Base-by-base conservation (phyloP, 352 stramenopile species). In the Phytopythium litorale region DNA sequence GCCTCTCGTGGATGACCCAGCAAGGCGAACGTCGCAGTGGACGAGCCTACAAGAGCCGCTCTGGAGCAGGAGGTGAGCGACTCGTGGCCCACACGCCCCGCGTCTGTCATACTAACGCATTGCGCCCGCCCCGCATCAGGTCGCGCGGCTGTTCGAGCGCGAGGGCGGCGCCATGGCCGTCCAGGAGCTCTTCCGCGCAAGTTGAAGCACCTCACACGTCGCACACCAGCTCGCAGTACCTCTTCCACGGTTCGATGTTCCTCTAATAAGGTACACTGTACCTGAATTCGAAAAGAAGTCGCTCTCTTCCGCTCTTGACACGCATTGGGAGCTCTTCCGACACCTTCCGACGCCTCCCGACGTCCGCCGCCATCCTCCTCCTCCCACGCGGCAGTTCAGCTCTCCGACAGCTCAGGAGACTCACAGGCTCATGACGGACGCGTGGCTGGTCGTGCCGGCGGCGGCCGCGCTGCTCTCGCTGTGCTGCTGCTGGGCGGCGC, bases 401-500 rank as follows among this genome's bases (percentile, higher is more conserved):
- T 48, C 12, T 38, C 54, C 28, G 28, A 7, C 28, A 32, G 28
- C 5, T 4, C 28, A 32, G 28, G 28, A 32, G 28, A 32, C 28
- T 4, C 28, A 32, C 35, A 15, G 35, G 11, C 13, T 35, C n/a
- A 58, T 33, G 52, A 46, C 75, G 77, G 71, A 62, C 70, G 57
- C 50, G 43, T 71, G 73, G 38, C 64, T 90, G 33, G 33, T 83
- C 32, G 8, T 79, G 54, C 45, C 77, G 9, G 21, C 77, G 8
- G 48, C 77, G 40, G 40, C 81, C 53, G 38, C 70, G 32, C 45
- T 87, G 30, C 23, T 88, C n/a, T 52, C 83, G 48, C 28, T 91
- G 32, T 33, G 25, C 54, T 88, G 53, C 62, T 63, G 66, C 28
- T 88, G 79, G 54, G 49, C 72, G 7, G 40, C 71, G 50, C 64